These are phyloP conservation scores for Kazachstania sp. DNA, from an alignment of 1,139 yeast species.

Conservation along the genomic window DNA sequence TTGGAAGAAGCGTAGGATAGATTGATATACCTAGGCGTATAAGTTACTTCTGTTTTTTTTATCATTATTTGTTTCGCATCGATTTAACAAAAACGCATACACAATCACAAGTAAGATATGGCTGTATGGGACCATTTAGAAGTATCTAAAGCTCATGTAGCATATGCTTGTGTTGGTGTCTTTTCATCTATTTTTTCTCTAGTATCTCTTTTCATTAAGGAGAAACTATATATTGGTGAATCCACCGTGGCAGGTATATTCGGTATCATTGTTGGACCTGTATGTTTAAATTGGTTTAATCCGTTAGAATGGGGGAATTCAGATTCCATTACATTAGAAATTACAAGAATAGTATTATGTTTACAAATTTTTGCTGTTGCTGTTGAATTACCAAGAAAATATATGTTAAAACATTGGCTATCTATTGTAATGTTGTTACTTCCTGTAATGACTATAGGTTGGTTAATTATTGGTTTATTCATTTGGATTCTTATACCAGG, in stretches of 20 bases:
- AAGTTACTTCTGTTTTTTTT: too few species aligned
- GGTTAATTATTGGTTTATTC: conserved; percentile 82
- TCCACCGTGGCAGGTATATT: conserved; percentile 90
- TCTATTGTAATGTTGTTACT: conserved; percentile 70
- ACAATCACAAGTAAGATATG: conserved; percentile 9
- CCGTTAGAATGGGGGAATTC: conserved; percentile 90
- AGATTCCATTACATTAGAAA: conserved; percentile 77
- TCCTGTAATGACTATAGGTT: conserved; percentile 92
- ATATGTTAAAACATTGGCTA: conserved; percentile 84
- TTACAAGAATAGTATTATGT: conserved; percentile 80
- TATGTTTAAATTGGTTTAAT: conserved; percentile 79
- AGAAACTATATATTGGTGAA: conserved; percentile 84
- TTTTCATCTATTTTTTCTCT: conserved; percentile 82
- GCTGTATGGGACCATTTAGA: conserved; percentile 34
- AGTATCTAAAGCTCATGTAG: conserved; percentile 64
- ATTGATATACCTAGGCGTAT: too few species aligned
- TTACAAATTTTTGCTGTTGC: conserved; percentile 97
- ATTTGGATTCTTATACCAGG: conserved; percentile 80
- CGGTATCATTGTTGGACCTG: conserved; percentile 91
- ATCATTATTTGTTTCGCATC: too few species aligned
- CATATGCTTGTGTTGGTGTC: conserved; percentile 88
- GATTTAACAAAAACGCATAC: too few species aligned
- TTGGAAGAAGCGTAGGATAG: too few species aligned
- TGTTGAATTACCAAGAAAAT: conserved; percentile 88
- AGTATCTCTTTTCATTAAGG: conserved; percentile 86